Evolutionary conservation across 768 basidiomycete species (phyloP), one percentile per base, ranked within the genome.

Genomic region (Suillus bovinus): DNA sequence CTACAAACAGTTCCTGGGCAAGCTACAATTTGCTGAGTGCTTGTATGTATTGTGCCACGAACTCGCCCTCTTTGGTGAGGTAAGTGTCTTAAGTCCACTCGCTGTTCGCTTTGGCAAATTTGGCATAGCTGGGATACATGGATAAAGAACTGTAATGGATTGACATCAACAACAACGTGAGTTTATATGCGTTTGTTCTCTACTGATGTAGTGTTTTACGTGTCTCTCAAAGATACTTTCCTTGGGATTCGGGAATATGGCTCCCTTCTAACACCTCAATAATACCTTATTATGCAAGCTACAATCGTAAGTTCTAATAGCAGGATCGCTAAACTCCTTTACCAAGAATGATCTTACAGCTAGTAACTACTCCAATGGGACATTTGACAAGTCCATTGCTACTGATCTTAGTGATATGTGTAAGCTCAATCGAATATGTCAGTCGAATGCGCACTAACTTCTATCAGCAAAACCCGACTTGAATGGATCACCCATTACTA

Each of bases 21-120:
- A 63, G 65, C 39, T 73, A 75, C 50, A 73, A 73, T 55, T 60
- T 73, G 13, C 11, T 75, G 49, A 75, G 72, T 17, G 72, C 70
- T 20, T 73, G 72, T 24, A 60, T 16, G 66, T 66, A 20, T 61
- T 57, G 36, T 73, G 69, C 34, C 5, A 50, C n/a, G 66, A 39
- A 6, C 53, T 66, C 56, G 5, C 5, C 41, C 52, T 22, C 61
- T 10, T 67, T 62, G 31, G 34, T 59, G 33, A 70, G 67, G 72
- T 73, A 59, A 46, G 27, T 6, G 16, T 46, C 33, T n/a, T 10
- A 54, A 9, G 4, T 36, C 36, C 10, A 39, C 46, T 24, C 50
- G 24, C 4, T 27, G 14, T 27, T 46, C 34, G 22, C 31, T 57
- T 33, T 52, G 31, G 50, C 64, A 67, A 34, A 67, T 47, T 8